These are phyloP conservation scores for Pleurotus giganteus DNA, from an alignment of 768 basidiomycete genomes.

Conservation along the genomic window DNA sequence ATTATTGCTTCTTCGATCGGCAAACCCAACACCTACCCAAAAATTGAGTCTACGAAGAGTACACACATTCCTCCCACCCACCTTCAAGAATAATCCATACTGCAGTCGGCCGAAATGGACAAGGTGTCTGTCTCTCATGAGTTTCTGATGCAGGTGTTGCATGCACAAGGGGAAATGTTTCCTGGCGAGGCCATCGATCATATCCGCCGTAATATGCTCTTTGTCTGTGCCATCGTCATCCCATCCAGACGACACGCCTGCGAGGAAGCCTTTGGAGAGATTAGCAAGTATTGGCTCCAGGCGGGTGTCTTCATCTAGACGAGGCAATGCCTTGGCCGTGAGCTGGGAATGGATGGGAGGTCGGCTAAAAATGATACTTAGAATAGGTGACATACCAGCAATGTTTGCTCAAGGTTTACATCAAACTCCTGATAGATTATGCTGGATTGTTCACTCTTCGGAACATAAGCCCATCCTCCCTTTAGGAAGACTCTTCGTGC, in stretches of 20 bases:
- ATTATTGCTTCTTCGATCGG: conserved; percentile 90
- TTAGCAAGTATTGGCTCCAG: conserved; percentile 87
- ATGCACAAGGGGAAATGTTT: conserved; percentile 97
- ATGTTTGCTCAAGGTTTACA: conserved; percentile 61
- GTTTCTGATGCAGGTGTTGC: conserved; percentile 81
- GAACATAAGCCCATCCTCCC: conserved; percentile 88
- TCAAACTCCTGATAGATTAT: conserved; percentile 89
- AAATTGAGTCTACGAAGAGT: neutral
- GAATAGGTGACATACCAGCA: conserved; percentile 57
- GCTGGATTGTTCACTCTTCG: conserved; percentile 70
- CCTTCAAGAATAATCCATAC: conserved; percentile 95
- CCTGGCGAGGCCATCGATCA: conserved; percentile 83
- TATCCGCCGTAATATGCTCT: conserved; percentile 84
- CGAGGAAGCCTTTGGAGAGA: conserved; percentile 90
- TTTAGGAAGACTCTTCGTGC: conserved; percentile 75
- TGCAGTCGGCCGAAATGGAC: conserved; percentile 92
- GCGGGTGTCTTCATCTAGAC: conserved; percentile 92
- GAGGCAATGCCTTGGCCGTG: conserved; percentile 83
- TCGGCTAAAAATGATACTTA: neutral
- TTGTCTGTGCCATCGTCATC: conserved; percentile 47
- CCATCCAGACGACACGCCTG: conserved; percentile 88
- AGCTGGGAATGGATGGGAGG: conserved; percentile 40
- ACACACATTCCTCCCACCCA: conserved; percentile 25
- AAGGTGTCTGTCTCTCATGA: conserved; percentile 78
- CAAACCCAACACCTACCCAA: conserved; percentile 77